Evolutionary conservation across 257 asterid species (phyloP).

Genomic region (Petrea volubilis): DNA sequence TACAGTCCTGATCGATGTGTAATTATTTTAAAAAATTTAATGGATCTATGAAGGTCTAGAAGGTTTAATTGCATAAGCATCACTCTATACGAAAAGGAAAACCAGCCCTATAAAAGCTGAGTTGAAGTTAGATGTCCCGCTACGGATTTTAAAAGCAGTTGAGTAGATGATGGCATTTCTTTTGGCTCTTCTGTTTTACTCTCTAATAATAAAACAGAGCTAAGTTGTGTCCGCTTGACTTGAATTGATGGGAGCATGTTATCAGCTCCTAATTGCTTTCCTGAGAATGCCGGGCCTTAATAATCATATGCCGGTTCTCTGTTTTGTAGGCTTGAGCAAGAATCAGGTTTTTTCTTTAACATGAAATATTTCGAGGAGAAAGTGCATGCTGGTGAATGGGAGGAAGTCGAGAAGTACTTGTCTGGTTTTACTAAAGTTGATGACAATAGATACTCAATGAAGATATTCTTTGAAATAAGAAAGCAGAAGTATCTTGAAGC

Average conservation of each 20-base stretch:
- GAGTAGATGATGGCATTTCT: background rate
- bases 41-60: constrained; percentile 7
- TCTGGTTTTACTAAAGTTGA: constrained; percentile 97
- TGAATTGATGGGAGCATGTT: background rate
- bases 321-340: constrained; percentile 90
- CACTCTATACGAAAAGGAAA: background rate
- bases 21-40: background rate
- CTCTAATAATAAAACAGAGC: background rate
- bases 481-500: constrained; percentile 99
- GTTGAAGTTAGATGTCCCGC: constrained; percentile 14
- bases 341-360: constrained; percentile 91
- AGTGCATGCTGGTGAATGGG: constrained; percentile 98
- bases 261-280: background rate
- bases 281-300: constrained; percentile 1
- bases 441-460: constrained; percentile 95
- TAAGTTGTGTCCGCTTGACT: background rate
- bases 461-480: constrained; percentile 91
- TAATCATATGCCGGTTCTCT: background rate
- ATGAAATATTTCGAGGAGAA: constrained; percentile 97
- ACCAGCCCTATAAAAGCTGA: background rate
- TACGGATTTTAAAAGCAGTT: constrained; percentile 1
- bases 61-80: background rate
- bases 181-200: background rate
- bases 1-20: background rate
- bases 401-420: constrained; percentile 93